A percentile compares a stretch with the other conserved stretches of the same genome.
phyloP scores from a whole-genome alignment of 225 moss, liverwort and hornwort species.

The Straminergon stramineum region DNA sequence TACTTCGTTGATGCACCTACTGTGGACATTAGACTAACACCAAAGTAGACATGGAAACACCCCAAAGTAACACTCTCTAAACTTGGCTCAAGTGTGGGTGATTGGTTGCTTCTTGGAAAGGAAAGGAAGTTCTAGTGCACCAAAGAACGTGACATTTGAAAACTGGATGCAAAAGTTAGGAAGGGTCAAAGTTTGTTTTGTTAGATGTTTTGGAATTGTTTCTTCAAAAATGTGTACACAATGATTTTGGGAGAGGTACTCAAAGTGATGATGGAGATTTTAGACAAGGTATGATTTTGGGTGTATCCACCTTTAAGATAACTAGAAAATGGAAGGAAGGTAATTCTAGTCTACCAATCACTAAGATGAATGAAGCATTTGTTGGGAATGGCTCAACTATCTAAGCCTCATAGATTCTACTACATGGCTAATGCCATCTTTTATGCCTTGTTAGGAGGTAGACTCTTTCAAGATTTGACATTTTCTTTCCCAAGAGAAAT shows the following conservation, averaged over 20 bases:
- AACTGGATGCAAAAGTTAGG: not conserved
- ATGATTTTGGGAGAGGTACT: not conserved
- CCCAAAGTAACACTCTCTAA: no score
- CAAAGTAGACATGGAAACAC: no score
- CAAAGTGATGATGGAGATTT: accelerated
- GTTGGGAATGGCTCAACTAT: not conserved
- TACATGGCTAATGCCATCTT: not conserved
- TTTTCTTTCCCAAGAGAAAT: accelerated
- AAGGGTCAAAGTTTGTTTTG: accelerated
- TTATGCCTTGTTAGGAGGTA: accelerated
- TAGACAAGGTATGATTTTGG: accelerated
- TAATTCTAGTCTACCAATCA: accelerated
- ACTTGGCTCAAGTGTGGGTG: no score
- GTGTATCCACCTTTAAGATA: not conserved
- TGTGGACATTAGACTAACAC: no score
- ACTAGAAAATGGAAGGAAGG: not conserved
- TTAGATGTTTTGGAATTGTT: not conserved
- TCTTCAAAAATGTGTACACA: not conserved
- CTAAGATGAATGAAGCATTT: accelerated
- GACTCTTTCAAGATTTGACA: accelerated
- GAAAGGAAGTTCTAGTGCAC: not conserved
- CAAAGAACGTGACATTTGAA: accelerated
- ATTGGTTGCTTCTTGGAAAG: no score
- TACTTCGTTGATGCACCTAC: no score
- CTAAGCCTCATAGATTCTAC: not conserved